A percentile compares a stretch with the other conserved stretches of the same genome.
Evolutionary conservation across 2,329 filamentous ascomycete genomes (phyloP).

Genomic region (Hypomyces rosellus): DNA sequence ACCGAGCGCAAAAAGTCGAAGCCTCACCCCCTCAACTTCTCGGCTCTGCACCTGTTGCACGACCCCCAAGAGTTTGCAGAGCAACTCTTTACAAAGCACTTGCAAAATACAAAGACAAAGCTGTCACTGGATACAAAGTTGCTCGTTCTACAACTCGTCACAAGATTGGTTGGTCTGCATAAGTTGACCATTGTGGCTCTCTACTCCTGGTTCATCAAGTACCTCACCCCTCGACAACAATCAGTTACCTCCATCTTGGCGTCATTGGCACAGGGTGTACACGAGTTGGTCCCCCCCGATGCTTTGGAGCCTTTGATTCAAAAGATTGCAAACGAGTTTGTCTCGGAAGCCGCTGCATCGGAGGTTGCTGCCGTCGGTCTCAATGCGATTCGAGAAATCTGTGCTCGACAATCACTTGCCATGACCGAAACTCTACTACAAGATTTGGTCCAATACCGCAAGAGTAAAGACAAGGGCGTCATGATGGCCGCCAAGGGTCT

Average conservation of each 20-base stretch:
- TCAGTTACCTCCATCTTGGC: constrained; percentile 91
- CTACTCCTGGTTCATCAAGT: constrained; percentile 96
- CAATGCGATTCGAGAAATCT: constrained; percentile 92
- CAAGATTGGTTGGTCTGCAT: constrained; percentile 84
- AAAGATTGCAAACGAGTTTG: constrained; percentile 98
- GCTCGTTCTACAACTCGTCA: constrained; percentile 84
- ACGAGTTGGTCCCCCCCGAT: constrained; percentile 88
- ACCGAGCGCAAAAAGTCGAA: constrained; percentile 83
- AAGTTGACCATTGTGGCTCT: constrained; percentile 83
- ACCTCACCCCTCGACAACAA: constrained; percentile 78
- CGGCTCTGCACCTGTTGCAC: constrained; percentile 85
- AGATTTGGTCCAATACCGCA: constrained; percentile 90
- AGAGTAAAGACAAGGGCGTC: constrained; percentile 97
- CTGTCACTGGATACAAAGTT: constrained; percentile 84
- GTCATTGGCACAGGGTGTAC: constrained; percentile 83
- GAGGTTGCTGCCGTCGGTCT: constrained; percentile 89
- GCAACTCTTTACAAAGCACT: constrained; percentile 79
- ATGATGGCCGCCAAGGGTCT: constrained; percentile 97
- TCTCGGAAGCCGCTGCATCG: constrained; percentile 84
- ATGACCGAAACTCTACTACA: constrained; percentile 96
- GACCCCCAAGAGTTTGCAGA: constrained; percentile 94
- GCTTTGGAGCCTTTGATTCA: constrained; percentile 82
- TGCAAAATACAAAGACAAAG: constrained; percentile 80
- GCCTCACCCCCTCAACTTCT: constrained; percentile 89
- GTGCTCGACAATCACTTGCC: constrained; percentile 84